phyloP scores from a whole-genome alignment of 345 rosid genomes.

The Cochlearia excelsa region DNA sequence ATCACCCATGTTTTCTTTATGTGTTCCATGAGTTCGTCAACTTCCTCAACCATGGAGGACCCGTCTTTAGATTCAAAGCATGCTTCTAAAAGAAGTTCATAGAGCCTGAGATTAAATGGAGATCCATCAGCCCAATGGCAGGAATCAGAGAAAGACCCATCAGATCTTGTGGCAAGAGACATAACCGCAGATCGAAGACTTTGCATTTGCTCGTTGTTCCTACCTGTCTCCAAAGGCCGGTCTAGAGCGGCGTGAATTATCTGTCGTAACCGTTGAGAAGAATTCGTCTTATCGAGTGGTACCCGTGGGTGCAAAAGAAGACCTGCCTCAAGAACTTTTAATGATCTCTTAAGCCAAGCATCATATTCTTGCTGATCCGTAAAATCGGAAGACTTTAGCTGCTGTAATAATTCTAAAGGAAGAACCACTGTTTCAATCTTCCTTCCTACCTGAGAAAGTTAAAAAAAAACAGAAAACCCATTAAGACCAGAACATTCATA shows the following conservation, averaged over 20 bases:
- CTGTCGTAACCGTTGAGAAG: constrained; percentile 68
- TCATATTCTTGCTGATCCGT: constrained; percentile 80
- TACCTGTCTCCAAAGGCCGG: constrained; percentile 81
- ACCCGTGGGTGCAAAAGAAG: constrained; percentile 82
- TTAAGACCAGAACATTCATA: neutral
- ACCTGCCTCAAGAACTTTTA: constrained; percentile 88
- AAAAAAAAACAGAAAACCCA: neutral
- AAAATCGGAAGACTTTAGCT: constrained; percentile 85
- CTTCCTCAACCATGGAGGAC: constrained; percentile 73
- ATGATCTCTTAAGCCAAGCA: constrained; percentile 79
- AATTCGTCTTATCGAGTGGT: constrained; percentile 64
- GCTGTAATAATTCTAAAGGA: constrained; percentile 88
- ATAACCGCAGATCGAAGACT: constrained; percentile 78
- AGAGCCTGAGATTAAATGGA: constrained; percentile 80
- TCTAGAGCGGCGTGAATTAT: constrained; percentile 69
- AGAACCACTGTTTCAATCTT: constrained; percentile 82
- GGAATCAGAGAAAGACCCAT: constrained; percentile 69
- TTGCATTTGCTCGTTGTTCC: constrained; percentile 92
- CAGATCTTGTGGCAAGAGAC: constrained; percentile 84
- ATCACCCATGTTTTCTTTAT: constrained; percentile 94
- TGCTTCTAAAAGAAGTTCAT: constrained; percentile 83
- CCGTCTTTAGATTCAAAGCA: constrained; percentile 74
- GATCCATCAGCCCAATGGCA: constrained; percentile 99
- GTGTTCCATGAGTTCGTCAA: constrained; percentile 94
- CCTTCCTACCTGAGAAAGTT: constrained; percentile 66